Percentiles rank a stretch among this genome's conserved stretches.
These are phyloP conservation scores for Hymenoscyphus linearis DNA, from an alignment of 2,329 filamentous ascomycete species.

Conservation along the genomic window DNA sequence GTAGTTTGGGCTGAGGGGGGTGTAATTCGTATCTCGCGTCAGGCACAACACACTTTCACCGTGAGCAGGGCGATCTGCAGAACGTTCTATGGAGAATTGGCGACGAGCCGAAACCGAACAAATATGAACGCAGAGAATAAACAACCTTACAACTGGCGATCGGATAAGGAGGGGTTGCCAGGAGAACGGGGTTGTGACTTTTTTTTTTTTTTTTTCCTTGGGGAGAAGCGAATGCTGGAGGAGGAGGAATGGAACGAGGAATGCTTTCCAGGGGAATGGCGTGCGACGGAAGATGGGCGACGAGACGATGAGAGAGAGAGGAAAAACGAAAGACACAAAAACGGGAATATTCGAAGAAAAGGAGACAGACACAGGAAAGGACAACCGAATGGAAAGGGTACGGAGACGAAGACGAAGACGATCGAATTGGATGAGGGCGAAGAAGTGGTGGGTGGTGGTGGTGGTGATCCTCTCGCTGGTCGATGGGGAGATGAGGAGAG, in stretches of 20 bases:
- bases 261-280: conserved; percentile 11
- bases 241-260: conserved; percentile 18
- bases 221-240: conserved; percentile 24
- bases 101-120: conserved; percentile 12
- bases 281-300: background rate
- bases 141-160: conserved; percentile 19
- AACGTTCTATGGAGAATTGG: conserved; percentile 16
- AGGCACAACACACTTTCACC: conserved; percentile 30
- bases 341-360: conserved; percentile 10
- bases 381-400: conserved; percentile 5
- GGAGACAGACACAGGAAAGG: conserved; percentile 6
- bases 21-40: conserved; percentile 18
- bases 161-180: conserved; percentile 6
- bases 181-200: background rate
- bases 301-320: background rate
- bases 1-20: background rate
- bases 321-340: conserved; percentile 20
- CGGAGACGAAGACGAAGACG: background rate
- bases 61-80: conserved; percentile 18
- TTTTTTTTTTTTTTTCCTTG: background rate
- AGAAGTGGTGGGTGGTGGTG: background rate
- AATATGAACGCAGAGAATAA: conserved; percentile 14
- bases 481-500: background rate
- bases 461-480: background rate
- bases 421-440: background rate